Percentiles rank a stretch among this genome's conserved stretches.
Evolutionary conservation across 495 filamentous ascomycete species (phyloP).

Genomic region (Talaromyces borbonicus): DNA sequence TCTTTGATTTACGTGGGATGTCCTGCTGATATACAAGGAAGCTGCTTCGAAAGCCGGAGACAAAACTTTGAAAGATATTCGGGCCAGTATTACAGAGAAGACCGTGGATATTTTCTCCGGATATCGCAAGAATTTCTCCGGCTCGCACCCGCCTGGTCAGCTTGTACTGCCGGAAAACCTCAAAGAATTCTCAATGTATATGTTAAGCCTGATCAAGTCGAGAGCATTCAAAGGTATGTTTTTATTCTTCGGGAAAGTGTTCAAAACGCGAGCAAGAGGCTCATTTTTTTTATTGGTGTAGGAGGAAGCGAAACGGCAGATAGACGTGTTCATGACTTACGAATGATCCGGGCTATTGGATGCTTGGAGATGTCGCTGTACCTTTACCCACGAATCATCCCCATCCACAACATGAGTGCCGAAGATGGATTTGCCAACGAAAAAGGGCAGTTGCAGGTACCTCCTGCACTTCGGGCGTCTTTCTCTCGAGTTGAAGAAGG

Average conservation of each 20-base stretch:
- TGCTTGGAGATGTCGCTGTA: conserved; percentile 79
- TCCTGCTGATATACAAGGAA: no score
- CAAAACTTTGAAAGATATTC: conserved; percentile 74
- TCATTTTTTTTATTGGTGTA: no score
- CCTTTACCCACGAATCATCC: conserved; percentile 88
- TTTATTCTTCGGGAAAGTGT: neutral
- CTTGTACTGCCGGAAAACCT: conserved; percentile 91
- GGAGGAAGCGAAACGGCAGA: conserved; percentile 83
- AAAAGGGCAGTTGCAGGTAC: conserved; percentile 74
- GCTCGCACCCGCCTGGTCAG: conserved; percentile 81
- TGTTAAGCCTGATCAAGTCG: conserved; percentile 84
- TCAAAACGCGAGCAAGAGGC: conserved; percentile 3
- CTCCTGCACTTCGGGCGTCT: conserved; percentile 60
- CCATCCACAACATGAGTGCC: conserved; percentile 72
- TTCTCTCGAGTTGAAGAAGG: conserved; percentile 88
- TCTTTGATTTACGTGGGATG: neutral
- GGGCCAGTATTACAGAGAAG: conserved; percentile 79
- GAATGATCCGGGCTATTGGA: conserved; percentile 80
- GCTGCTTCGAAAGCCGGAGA: conserved; percentile 75
- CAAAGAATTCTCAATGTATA: conserved; percentile 96
- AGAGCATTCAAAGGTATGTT: conserved; percentile 74
- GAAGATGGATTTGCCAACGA: conserved; percentile 81
- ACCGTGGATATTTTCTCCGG: conserved; percentile 88
- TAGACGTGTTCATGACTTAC: conserved; percentile 81
- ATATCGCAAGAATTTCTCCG: conserved; percentile 85